Evolutionary conservation across 2,329 filamentous ascomycete genomes (phyloP), one percentile per base, ranked within the genome.

Genomic region (Colletotrichum phormii): DNA sequence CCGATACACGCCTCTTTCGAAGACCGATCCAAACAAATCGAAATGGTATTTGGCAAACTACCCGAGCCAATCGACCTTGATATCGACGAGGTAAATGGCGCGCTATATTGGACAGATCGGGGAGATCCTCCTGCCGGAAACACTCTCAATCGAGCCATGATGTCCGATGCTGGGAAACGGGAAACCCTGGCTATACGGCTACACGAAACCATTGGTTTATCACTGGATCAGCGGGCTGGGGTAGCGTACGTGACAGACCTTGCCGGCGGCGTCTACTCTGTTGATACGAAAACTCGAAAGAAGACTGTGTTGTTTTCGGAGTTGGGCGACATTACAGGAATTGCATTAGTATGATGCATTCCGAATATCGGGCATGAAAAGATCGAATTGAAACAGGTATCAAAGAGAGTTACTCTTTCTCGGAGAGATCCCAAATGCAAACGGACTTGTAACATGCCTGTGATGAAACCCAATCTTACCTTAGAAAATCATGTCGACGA

Each of bases 1-100:
- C 61, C 61, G 2, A 58, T 70, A 15, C 37, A 60, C 5, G 12
- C 31, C 7, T 22, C 49, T 4, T 42, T n/a, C 11, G 60, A 13
- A 12, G 31, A 8, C 6, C 42, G 29, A 22, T 7, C 35, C 2
- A 18, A 24, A 8, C 12, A 29, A 5, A 22, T 64, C 22, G 61
- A 65, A 22, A 18, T 65, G 7, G 42, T 59, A 4, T 54, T 59
- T 12, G 61, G 59, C 5, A 42, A 42, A 4, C 67, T 65, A 4
- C 67, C 67, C 15, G 67, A 65, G 11, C 67, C 67, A 4, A 65
- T 69, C 13, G 67, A 69, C 6, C 61, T 69, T 4, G 67, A 69
- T 13, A 18, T 69, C 5, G 67, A 69, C n/a, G 67, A 59, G 18
- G 35, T 53, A 42, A 24, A 4, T 18, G 18, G 53, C 12, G 35